Base-by-base conservation (phyloP, 2,329 filamentous ascomycete species). In the Fusarium sp. region DNA sequence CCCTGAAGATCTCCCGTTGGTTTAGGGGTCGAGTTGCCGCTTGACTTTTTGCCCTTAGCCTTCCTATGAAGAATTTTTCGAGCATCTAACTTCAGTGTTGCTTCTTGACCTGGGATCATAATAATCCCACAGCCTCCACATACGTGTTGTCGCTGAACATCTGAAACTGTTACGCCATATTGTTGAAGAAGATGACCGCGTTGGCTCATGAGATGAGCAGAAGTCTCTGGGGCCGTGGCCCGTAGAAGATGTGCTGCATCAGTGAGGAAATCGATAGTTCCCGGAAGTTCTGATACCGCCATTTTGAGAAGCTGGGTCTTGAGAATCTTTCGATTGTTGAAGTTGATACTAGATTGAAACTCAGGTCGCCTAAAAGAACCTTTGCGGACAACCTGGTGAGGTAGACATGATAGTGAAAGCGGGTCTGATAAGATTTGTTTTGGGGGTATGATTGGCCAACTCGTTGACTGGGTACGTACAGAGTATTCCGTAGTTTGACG, bases 61-160 rank as follows among this genome's bases (percentile, higher is more conserved):
- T 48, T 72, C 48, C 57, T 62, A 36, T 36, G 45, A 51, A 62
- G 55, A 36, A 45, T 50, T 36, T 69, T 76, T 41, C 59, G 67
- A 3, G 78, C 68, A 30, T 85, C 80, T 5, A 89, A 77, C 20
- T 81, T 82, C 14, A 89, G 54, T 14, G 73, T 74, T 48, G 83
- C 84, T 6, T 81, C 83, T 14, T 85, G 84, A 0, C 89, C 89
- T 4, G 85, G 82, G 8, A 91, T 82, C 82, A 91, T 85, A 44
- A 92, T 89, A 69, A 87, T 85, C 22, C 91, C 90, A 76, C 91
- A 93, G 58, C 86, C 85, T 55, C 83, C 85, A 79, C 91, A 93
- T 30, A 86, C 82, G 64, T 87, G 87, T 70, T 90, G 86, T 57
- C 84, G 83, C 70, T 89, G 86, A n/a, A 83, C 76, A 24, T 89